Evolutionary conservation across 192 early-diverging fungal genomes (phyloP).

Genomic region (Backusella macrospora): DNA sequence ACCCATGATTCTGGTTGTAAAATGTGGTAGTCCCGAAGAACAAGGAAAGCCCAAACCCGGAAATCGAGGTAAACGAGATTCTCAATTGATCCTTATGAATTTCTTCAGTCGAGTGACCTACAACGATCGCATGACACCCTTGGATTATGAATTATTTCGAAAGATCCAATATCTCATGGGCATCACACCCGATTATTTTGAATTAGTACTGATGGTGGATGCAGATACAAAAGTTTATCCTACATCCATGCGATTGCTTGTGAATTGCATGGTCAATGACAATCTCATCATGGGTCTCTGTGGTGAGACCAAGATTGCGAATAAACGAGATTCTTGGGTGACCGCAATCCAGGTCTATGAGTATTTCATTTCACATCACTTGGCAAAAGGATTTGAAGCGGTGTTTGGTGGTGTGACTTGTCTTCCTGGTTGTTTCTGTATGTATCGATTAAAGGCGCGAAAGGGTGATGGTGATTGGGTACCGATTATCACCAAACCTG

Average conservation of each 20-base stretch:
- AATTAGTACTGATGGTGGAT: constrained; percentile 85
- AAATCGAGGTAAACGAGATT: constrained; percentile 96
- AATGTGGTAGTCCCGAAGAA: constrained; percentile 73
- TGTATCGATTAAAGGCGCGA: constrained; percentile 92
- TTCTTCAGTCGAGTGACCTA: constrained; percentile 85
- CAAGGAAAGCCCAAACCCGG: constrained; percentile 75
- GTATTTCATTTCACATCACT: constrained; percentile 97
- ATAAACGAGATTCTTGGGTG: constrained; percentile 88
- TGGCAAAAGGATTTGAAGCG: constrained; percentile 93
- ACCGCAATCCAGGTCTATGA: constrained; percentile 97
- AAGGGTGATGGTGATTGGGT: constrained; percentile 77
- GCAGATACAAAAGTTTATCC: constrained; percentile 89
- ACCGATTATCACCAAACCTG: constrained; percentile 86
- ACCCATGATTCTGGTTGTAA: constrained; percentile 71
- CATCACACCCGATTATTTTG: constrained; percentile 86
- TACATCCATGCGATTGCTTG: constrained; percentile 75
- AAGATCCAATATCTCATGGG: constrained; percentile 82
- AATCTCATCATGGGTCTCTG: constrained; percentile 93
- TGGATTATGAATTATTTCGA: constrained; percentile 93
- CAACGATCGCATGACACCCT: constrained; percentile 88
- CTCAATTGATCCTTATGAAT: constrained; percentile 95
- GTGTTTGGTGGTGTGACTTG: constrained; percentile 98
- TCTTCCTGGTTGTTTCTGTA: constrained; percentile 96
- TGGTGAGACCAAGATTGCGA: constrained; percentile 96
- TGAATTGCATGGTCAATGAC: constrained; percentile 92